A percentile compares a stretch with the other conserved stretches of the same genome.
These are phyloP conservation scores for Phellinidium pouzarii DNA, from an alignment of 1,284 basidiomycete genomes.

Conservation along the genomic window DNA sequence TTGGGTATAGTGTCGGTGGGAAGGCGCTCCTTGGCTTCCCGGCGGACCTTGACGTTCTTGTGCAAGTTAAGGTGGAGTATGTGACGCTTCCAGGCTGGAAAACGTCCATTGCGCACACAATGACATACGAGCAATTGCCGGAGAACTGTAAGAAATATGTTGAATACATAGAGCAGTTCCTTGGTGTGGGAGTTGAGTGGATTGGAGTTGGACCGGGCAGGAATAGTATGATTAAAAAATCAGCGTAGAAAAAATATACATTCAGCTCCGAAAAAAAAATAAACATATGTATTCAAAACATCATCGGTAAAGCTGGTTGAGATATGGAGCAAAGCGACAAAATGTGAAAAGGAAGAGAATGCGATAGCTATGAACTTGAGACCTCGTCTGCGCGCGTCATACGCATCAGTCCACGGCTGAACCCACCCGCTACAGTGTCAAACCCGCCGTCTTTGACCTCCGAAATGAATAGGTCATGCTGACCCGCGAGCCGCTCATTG, in stretches of 20 bases:
- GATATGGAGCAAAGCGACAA: background rate
- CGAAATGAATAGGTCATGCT: slow-evolving; percentile 84
- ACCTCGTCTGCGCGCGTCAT: slow-evolving; percentile 15
- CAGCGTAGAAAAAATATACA: too few species aligned
- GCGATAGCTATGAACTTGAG: slow-evolving; percentile 6
- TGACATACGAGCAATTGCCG: slow-evolving; percentile 75
- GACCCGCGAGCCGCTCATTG: slow-evolving; percentile 75
- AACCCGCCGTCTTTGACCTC: slow-evolving; percentile 86
- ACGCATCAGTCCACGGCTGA: slow-evolving; percentile 62
- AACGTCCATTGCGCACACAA: slow-evolving; percentile 63
- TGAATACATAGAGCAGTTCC: slow-evolving; percentile 78
- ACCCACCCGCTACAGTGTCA: slow-evolving; percentile 73
- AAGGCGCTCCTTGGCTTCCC: slow-evolving; percentile 84
- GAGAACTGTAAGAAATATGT: slow-evolving; percentile 85
- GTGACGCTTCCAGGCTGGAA: slow-evolving; percentile 93
- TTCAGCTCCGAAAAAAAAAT: too few species aligned
- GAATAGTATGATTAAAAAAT: slow-evolving; percentile 62
- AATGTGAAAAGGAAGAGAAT: background rate
- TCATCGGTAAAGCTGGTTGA: background rate
- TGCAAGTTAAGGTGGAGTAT: slow-evolving; percentile 83
- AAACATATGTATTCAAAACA: too few species aligned
- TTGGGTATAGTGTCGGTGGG: slow-evolving; percentile 76
- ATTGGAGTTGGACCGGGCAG: slow-evolving; percentile 86
- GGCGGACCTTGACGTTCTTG: slow-evolving; percentile 82
- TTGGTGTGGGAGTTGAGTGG: slow-evolving; percentile 82